Conservation (phyloP, 2,329 filamentous ascomycete species). For the Aspergillus transmontanensis region DNA sequence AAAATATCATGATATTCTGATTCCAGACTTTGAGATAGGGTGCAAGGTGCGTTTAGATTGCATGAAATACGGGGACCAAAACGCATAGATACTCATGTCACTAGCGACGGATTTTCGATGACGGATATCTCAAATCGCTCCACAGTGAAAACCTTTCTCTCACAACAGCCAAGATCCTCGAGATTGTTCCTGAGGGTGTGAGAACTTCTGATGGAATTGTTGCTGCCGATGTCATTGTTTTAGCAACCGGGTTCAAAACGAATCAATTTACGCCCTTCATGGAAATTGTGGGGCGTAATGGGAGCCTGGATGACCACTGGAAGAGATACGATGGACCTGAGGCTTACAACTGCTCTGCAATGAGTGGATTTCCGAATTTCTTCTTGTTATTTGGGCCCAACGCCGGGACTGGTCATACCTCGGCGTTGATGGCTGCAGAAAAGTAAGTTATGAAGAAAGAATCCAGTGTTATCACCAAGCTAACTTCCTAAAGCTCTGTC, state of each 20-base stretch:
- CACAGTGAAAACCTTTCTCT: conserved; percentile 41
- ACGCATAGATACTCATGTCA: too few species aligned
- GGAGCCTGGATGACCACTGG: conserved; percentile 29
- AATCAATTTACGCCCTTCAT: conserved; percentile 28
- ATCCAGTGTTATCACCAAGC: too few species aligned
- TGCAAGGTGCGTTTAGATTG: too few species aligned
- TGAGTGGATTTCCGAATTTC: conserved; percentile 54
- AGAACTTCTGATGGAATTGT: conserved; percentile 24
- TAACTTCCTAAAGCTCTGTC: too few species aligned
- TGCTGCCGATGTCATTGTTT: conserved; percentile 28
- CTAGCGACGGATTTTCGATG: too few species aligned
- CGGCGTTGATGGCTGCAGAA: too few species aligned
- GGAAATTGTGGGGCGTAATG: conserved; percentile 28
- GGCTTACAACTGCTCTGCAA: conserved; percentile 60
- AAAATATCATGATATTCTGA: too few species aligned
- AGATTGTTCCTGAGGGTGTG: conserved; percentile 48
- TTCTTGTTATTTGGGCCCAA: conserved; percentile 28
- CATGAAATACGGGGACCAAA: too few species aligned
- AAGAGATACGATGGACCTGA: conserved; percentile 54
- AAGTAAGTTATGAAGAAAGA: too few species aligned
- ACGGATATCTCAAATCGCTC: too few species aligned
- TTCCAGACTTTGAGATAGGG: too few species aligned
- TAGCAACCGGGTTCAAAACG: conserved; percentile 31
- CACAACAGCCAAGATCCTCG: conserved; percentile 51
- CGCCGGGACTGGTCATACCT: too few species aligned